A percentile compares a stretch with the other conserved stretches of the same genome.
Evolutionary conservation across 805 yeast species (phyloP).

Genomic region (Komagataella pseudopastoris): DNA sequence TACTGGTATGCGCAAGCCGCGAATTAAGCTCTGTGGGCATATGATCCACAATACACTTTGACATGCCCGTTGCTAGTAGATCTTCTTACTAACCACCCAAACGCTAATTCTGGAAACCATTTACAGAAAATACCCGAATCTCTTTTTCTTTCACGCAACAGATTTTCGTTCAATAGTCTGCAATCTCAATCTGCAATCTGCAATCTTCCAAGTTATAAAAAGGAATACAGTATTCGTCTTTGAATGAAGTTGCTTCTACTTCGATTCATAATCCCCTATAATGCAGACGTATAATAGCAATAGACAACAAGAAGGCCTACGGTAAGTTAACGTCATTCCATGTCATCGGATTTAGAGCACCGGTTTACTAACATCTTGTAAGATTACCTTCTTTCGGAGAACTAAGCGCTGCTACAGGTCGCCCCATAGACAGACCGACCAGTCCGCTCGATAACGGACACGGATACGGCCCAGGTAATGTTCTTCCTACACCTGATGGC

Average conservation of each 20-base stretch:
- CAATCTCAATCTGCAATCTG: not conserved
- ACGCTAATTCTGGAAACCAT: not conserved
- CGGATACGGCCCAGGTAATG: not conserved
- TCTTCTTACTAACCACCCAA: not conserved
- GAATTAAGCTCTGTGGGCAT: not conserved
- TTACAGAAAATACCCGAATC: not conserved
- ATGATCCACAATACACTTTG: not conserved
- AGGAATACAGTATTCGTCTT: not conserved
- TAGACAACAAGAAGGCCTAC: not conserved
- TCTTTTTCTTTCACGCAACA: not conserved
- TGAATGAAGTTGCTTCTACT: not conserved
- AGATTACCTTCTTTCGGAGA: constrained; percentile 8
- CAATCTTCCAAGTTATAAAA: not conserved
- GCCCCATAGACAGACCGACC: not conserved
- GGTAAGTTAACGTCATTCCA: not conserved
- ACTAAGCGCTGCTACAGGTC: constrained; percentile 1
- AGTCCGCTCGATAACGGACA: not conserved
- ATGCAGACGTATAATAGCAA: not conserved
- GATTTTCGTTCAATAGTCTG: not conserved
- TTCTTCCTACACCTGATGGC: not conserved
- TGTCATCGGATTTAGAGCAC: not conserved
- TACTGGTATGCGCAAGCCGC: not conserved
- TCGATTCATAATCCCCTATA: not conserved
- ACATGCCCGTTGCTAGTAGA: not conserved
- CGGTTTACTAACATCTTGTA: constrained; percentile 1